Base-by-base conservation (phyloP, 352 stramenopile genomes). In the Phytophthora hybrid region DNA sequence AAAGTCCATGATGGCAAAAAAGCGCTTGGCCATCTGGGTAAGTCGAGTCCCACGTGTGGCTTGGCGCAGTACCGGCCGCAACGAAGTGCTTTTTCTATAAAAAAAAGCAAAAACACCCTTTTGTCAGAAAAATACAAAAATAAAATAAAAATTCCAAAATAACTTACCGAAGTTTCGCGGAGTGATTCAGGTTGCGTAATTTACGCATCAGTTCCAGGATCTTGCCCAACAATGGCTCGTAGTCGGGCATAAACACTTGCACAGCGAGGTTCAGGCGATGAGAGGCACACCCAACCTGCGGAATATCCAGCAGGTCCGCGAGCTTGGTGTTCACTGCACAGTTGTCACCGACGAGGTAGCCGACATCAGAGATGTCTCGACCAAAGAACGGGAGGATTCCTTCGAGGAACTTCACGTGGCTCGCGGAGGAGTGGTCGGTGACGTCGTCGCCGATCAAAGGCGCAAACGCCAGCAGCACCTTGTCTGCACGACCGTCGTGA, bases 401-500 rank as follows among this genome's bases (percentile, higher is more conserved):
- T 41, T 41, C 10, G 8, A 41, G 34, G 34, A 41, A 26, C 34
- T 2, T 41, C 8, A 41, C 34, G 34, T 41, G 34, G 34, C 34
- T 41, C 14, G 44, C 59, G 0, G 59, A 2, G 23, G 23, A 26
- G 23, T 26, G 1, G 23, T 26, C 23, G 23, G 23, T 26, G 23
- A 26, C 23, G 14, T 65, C 59, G 18, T 57, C 59, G 19, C 57
- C 46, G n/a, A 65, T 31, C 1, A 57, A n/a, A 29, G 44, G 44
- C 4, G 46, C 29, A 44, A 49, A 56, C 29, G 44, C 59, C 1
- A 49, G 59, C 7, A 65, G 59, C 23, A 65, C 59, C 29, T 65
- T 65, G 59, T 49, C 59, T 21, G 29, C 46, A 3, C 16, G 41
- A 14, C 46, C 26, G 31, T 65, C 59, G n/a, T 65, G 59, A 39